These are phyloP conservation scores for Pseudoscleropodium purum DNA, from an alignment of 225 moss, liverwort and hornwort species.

Conservation along the genomic window DNA sequence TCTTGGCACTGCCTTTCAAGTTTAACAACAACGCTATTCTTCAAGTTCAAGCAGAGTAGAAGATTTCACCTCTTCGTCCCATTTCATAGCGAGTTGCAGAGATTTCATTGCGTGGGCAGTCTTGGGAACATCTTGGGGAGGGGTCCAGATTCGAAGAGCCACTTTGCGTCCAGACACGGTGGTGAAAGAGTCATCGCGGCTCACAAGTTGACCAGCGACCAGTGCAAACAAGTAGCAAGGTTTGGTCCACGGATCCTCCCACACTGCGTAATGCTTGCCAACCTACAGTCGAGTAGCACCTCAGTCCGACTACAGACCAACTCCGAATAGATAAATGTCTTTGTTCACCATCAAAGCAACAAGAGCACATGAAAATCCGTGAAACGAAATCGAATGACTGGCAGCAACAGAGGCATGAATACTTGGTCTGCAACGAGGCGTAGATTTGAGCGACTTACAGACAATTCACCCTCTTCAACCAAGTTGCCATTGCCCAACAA, in stretches of 20 bases:
- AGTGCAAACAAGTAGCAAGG: conserved; percentile 93
- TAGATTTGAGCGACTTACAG: conserved; percentile 22
- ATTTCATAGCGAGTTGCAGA: conserved; percentile 83
- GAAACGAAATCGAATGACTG: neutral
- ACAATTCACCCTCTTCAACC: conserved; percentile 61
- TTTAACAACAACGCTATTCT: neutral
- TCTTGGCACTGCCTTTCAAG: neutral
- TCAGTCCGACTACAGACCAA: neutral
- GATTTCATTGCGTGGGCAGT: conserved; percentile 82
- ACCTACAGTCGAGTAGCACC: conserved; percentile 22
- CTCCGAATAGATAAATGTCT: neutral
- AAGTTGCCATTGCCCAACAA: conserved; percentile 86
- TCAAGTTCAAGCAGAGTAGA: neutral
- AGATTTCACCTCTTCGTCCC: conserved; percentile 82
- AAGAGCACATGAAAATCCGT: neutral
- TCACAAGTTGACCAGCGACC: conserved; percentile 87
- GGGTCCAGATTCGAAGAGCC: conserved; percentile 76
- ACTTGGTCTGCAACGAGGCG: neutral
- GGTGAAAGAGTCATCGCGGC: conserved; percentile 74
- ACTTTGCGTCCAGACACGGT: conserved; percentile 80
- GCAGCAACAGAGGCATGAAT: neutral
- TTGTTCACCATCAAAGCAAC: neutral
- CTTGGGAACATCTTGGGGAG: conserved; percentile 69
- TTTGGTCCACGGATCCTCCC: conserved; percentile 95
- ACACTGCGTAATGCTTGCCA: conserved; percentile 77